Evolutionary conservation across 163 green algal genomes (phyloP), one percentile per base, ranked within the genome.

Genomic region (Picocystis sp.): DNA sequence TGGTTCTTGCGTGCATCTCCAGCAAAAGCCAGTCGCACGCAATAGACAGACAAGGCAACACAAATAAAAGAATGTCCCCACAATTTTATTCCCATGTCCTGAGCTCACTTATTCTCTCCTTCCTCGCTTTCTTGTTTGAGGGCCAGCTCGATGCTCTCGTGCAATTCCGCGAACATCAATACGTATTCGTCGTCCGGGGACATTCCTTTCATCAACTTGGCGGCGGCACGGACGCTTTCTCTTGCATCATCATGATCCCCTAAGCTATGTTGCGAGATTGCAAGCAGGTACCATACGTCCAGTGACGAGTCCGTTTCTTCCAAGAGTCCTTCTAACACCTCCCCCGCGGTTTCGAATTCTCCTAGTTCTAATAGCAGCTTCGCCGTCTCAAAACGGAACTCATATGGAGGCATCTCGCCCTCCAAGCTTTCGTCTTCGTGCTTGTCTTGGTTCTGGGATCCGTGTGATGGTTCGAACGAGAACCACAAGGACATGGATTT

Each of bases 351-450:
- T 11, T 47, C 2, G 0, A 59, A 25, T 17, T 47, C n/a, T 57
- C 21, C 52, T 50, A 92, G 73, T 60, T 91, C 81, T 45, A 94
- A 66, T 54, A 94, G 63, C 71, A 94, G 71, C 71, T 92, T 92
- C 11, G 79, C 83, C 21, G 66, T 74, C 66, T 92, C 80, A 44
- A 92, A 79, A 13, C 52, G 24, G 66, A 86, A 86, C 68, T 91
- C 82, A 48, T 79, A 91, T 0, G 61, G 73, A 3, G 80, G 78
- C 41, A 74, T 58, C n/a, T 74, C 56, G 3, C 71, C 62, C 19
- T 63, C 56, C 9, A 60, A 60, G 0, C 60, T 55, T 0, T 71
- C 60, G n/a, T 65, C 48, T 22, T 67, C 61, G 10, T 60, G 43
- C 29, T 66, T 53, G 12, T 53, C 50, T 15, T 63, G 55, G 53